A percentile compares a stretch with the other conserved stretches of the same genome.
These are phyloP conservation scores for Mycena rebaudengoi DNA, from an alignment of 768 basidiomycete genomes.

Conservation along the genomic window DNA sequence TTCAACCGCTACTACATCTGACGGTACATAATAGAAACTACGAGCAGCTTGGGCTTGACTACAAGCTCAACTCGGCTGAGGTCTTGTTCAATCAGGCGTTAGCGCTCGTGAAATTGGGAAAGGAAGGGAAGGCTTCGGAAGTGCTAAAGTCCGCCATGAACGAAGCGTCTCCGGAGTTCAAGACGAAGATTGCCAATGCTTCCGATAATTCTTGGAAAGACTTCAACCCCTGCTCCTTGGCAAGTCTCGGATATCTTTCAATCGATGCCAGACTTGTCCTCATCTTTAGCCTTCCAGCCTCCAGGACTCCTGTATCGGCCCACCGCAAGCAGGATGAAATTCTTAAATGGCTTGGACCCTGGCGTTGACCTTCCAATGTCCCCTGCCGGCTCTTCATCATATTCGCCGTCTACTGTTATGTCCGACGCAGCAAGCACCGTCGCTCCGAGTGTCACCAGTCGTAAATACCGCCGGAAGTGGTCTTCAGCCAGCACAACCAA, in stretches of 20 bases:
- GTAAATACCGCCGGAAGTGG: neutral
- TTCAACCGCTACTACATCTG: neutral
- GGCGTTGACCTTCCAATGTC: neutral
- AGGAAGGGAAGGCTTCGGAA: conserved; percentile 8
- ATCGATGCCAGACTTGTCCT: neutral
- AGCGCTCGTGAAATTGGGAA: conserved; percentile 7
- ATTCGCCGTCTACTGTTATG: neutral
- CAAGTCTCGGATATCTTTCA: neutral
- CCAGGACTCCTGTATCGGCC: conserved; percentile 26
- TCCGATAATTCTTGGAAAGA: neutral
- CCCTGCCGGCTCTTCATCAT: neutral
- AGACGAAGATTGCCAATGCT: neutral
- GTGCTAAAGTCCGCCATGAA: neutral
- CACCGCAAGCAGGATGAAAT: conserved; percentile 11
- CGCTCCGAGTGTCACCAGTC: conserved; percentile 16
- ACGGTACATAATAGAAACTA: conserved; percentile 21
- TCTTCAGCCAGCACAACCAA: neutral
- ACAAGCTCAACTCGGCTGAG: conserved; percentile 16
- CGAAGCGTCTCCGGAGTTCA: neutral
- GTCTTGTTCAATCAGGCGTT: conserved; percentile 27
- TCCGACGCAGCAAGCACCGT: conserved; percentile 17
- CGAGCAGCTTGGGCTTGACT: conserved; percentile 25
- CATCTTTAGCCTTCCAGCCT: conserved; percentile 10
- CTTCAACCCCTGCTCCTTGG: conserved; percentile 4
- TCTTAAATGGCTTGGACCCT: conserved; percentile 11